Conservation (phyloP, 108 stramenopile species). For the Fragilaria radians region DNA sequence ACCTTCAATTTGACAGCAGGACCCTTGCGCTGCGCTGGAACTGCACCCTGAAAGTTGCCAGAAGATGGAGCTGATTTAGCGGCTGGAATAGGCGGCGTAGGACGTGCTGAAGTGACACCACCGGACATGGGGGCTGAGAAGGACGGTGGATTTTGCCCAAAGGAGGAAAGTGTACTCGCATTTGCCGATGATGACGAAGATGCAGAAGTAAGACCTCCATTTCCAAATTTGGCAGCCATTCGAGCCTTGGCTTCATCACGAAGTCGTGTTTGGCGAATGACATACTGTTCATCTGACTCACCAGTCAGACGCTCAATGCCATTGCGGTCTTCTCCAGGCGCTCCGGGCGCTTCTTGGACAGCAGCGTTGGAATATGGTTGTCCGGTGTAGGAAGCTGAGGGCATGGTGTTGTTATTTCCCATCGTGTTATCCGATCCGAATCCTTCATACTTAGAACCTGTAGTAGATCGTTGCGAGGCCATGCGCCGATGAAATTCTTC, state of each 20-base stretch:
- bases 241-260: slow-evolving; percentile 78
- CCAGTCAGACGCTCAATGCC: slow-evolving; percentile 83
- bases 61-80: slow-evolving; percentile 11
- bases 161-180: slow-evolving; percentile 33
- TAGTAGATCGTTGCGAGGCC: slow-evolving; percentile 43
- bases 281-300: slow-evolving; percentile 88
- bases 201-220: slow-evolving; percentile 21
- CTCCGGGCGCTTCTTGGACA: slow-evolving; percentile 42
- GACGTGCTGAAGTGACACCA: slow-evolving; percentile 4
- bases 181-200: slow-evolving; percentile 1
- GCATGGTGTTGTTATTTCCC: slow-evolving; percentile 3
- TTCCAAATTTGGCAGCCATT: slow-evolving; percentile 86
- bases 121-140: slow-evolving; percentile 26
- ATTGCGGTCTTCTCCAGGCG: slow-evolving; percentile 78
- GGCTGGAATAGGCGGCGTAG: background rate
- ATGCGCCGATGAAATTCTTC: slow-evolving; percentile 63
- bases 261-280: slow-evolving; percentile 79
- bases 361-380: slow-evolving; percentile 3
- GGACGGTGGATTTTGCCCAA: slow-evolving; percentile 13
- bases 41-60: slow-evolving; percentile 9
- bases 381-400: slow-evolving; percentile 1
- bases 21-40: slow-evolving; percentile 14
- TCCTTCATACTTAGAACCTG: slow-evolving; percentile 64
- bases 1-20: slow-evolving; percentile 35
- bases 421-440: slow-evolving; percentile 52